phyloP scores from a whole-genome alignment of 805 yeast genomes.

The Komagataella phaffii region DNA sequence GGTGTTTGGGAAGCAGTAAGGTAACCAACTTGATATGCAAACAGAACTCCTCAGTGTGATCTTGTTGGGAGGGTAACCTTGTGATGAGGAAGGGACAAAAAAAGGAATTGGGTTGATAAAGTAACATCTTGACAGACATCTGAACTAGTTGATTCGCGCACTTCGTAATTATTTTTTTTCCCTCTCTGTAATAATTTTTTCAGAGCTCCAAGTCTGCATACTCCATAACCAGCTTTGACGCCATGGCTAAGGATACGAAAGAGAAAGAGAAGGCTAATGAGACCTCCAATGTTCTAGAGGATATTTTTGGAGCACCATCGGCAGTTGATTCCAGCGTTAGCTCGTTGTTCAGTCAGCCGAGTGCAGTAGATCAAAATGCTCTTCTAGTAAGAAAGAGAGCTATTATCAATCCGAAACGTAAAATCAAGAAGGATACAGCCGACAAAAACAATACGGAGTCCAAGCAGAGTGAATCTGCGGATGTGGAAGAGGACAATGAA shows the following conservation, averaged over 20 bases:
- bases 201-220: background rate
- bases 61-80: background rate
- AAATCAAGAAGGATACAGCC: slow-evolving; percentile 7
- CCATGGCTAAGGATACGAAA: background rate
- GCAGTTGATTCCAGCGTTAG: slow-evolving; percentile 19
- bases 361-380: slow-evolving; percentile 29
- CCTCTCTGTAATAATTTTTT: background rate
- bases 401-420: slow-evolving; percentile 9
- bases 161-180: background rate
- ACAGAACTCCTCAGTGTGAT: background rate
- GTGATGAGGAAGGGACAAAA: background rate
- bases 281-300: background rate
- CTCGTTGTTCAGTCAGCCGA: slow-evolving; percentile 21
- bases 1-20: background rate
- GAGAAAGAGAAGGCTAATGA: background rate
- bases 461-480: slow-evolving; percentile 10
- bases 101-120: background rate
- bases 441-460: slow-evolving; percentile 8
- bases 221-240: background rate
- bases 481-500: slow-evolving; percentile 11
- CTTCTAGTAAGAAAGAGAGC: slow-evolving; percentile 5
- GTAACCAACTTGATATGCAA: background rate
- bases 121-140: background rate
- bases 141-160: background rate
- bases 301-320: background rate